phyloP scores from a whole-genome alignment of 352 stramenopile genomes.

The Phytophthora cajani region DNA sequence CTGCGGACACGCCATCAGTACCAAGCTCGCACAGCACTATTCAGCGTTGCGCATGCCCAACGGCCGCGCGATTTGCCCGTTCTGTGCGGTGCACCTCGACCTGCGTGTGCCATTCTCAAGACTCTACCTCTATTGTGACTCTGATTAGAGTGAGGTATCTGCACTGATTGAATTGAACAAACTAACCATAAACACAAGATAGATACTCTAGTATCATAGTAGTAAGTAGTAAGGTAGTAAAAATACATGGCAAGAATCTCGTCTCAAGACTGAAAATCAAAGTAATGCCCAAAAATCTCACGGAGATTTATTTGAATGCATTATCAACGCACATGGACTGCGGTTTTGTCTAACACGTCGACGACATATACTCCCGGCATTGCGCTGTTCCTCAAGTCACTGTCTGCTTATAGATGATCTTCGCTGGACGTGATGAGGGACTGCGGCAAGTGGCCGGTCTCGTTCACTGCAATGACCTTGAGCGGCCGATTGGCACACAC shows the following conservation, averaged over 20 bases:
- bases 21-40: conserved; percentile 68
- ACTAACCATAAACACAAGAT: no score
- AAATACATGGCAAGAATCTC: no score
- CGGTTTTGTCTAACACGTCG: conserved; percentile 35
- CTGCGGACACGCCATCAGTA: conserved; percentile 81
- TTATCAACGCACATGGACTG: neutral
- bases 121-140: conserved; percentile 82
- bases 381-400: conserved; percentile 16
- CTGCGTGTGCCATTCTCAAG: conserved; percentile 64
- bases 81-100: conserved; percentile 80
- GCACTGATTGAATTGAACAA: no score
- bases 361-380: conserved; percentile 33
- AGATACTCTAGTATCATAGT: no score
- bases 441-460: conserved; percentile 78
- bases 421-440: conserved; percentile 86
- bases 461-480: conserved; percentile 82
- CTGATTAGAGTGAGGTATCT: conserved; percentile 28
- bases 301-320: no score
- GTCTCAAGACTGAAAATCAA: no score
- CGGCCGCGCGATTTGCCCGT: conserved; percentile 79
- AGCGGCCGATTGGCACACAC: conserved; percentile 68
- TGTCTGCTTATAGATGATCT: conserved; percentile 69
- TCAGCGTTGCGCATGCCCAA: conserved; percentile 73
- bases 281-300: no score
- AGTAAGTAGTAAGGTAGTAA: no score